Evolutionary conservation across 164 flowering plant genomes (phyloP).

Genomic region (Paratinospora sagittata): DNA sequence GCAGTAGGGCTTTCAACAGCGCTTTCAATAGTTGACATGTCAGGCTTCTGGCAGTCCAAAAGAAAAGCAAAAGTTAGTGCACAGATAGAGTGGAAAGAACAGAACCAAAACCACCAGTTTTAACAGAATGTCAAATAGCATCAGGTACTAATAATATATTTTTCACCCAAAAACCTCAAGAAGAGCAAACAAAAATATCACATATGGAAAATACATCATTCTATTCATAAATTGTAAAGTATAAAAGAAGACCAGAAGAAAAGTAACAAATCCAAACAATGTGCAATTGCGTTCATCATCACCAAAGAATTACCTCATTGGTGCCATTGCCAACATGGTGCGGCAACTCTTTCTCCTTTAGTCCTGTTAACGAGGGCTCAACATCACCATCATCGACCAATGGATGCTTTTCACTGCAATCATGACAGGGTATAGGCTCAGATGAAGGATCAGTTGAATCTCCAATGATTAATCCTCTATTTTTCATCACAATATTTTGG

Average conservation of each 20-base stretch:
- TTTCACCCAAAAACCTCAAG: not conserved
- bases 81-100: not conserved
- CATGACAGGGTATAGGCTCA: slow-evolving; percentile 14
- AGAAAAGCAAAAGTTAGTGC: not conserved
- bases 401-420: not conserved
- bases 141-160: too few species aligned
- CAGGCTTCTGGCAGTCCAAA: slow-evolving; percentile 4
- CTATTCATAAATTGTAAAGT: not conserved
- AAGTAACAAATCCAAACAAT: not conserved
- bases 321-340: not conserved
- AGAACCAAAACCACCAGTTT: not conserved
- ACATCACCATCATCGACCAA: slow-evolving; percentile 7
- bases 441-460: slow-evolving; percentile 8
- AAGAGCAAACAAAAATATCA: not conserved
- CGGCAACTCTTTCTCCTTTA: slow-evolving; percentile 7
- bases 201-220: not conserved
- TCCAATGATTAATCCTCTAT: not conserved
- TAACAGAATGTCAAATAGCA: not conserved
- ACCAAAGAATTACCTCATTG: slow-evolving; percentile 18
- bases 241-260: not conserved
- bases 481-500: slow-evolving; percentile 2
- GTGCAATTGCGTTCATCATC: not conserved
- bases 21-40: not conserved
- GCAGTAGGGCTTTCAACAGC: slow-evolving; percentile 8
- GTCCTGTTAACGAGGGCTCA: slow-evolving; percentile 3